Conservation (phyloP, 208 protist species). For the Trypanosoma brucei region DNA sequence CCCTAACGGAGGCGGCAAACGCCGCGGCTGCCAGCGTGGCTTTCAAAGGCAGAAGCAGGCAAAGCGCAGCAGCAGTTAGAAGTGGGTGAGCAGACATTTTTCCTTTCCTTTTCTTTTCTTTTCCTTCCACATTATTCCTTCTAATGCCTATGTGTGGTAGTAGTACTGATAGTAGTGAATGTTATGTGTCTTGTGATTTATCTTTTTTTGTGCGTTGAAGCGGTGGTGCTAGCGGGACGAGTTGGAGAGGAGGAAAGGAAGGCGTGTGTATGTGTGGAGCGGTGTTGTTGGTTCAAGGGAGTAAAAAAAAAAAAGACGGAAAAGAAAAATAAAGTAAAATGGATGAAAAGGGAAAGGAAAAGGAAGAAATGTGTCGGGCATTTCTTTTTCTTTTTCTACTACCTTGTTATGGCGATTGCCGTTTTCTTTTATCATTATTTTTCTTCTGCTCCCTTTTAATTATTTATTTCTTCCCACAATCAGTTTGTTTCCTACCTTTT, state of each 20-base stretch:
- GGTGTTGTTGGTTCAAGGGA: no score
- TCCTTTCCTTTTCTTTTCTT: conserved; percentile 7
- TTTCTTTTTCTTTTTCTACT: not conserved
- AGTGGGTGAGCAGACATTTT: not conserved
- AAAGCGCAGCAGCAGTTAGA: not conserved
- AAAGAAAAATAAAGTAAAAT: no score
- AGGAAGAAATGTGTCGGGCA: not conserved
- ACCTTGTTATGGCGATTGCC: no score
- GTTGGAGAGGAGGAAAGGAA: no score
- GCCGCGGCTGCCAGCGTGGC: not conserved
- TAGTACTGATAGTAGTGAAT: not conserved
- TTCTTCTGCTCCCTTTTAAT: no score
- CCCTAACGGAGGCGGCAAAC: not conserved
- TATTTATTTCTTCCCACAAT: no score
- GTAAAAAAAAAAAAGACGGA: no score
- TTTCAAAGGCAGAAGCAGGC: not conserved
- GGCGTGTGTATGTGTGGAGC: no score
- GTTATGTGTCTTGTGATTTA: not conserved
- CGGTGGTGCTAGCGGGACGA: not conserved
- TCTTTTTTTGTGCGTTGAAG: conserved; percentile 2
- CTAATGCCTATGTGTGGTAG: conserved; percentile 2
- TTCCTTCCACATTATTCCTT: not conserved
- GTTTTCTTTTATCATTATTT: no score
- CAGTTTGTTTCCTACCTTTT: no score
- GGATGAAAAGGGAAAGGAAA: not conserved